Conservation (phyloP, 331 rosid species). For the Ulmus americana region DNA sequence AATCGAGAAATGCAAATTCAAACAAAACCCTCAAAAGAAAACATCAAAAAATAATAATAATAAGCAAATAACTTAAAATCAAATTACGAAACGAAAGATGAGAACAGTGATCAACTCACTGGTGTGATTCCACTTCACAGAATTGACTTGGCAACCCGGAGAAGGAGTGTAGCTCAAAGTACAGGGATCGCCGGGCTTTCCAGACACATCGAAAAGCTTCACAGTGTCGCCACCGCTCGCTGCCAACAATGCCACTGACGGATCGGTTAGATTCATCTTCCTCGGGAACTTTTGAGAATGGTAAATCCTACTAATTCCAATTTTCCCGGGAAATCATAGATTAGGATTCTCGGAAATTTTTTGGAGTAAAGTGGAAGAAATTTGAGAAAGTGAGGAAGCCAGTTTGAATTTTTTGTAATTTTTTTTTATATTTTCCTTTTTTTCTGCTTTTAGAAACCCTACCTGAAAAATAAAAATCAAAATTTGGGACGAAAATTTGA, state of each 20-base stretch:
- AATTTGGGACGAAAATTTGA: constrained; percentile 21
- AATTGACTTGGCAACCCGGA: constrained; percentile 72
- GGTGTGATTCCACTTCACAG: constrained; percentile 95
- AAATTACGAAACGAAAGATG: neutral
- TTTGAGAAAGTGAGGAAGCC: constrained; percentile 4
- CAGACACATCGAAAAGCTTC: constrained; percentile 81
- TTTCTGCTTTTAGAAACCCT: constrained; percentile 33
- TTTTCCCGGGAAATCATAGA: constrained; percentile 4
- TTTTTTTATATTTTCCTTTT: neutral
- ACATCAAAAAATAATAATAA: neutral
- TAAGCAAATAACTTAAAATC: neutral
- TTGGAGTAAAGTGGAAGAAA: constrained; percentile 1
- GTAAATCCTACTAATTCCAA: constrained; percentile 1
- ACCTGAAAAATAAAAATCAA: constrained; percentile 9
- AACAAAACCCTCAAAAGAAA: neutral
- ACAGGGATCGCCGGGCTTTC: constrained; percentile 81
- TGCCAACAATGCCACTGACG: constrained; percentile 73
- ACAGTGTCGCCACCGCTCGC: constrained; percentile 92
- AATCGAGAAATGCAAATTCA: neutral
- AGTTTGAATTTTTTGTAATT: neutral
- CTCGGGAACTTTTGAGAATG: neutral
- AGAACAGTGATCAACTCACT: constrained; percentile 44
- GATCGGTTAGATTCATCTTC: constrained; percentile 44
- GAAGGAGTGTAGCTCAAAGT: constrained; percentile 79
- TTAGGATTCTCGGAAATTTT: neutral